Evolutionary conservation across 768 basidiomycete genomes (phyloP).

Genomic region (Chalciporus pseudorubinellus): DNA sequence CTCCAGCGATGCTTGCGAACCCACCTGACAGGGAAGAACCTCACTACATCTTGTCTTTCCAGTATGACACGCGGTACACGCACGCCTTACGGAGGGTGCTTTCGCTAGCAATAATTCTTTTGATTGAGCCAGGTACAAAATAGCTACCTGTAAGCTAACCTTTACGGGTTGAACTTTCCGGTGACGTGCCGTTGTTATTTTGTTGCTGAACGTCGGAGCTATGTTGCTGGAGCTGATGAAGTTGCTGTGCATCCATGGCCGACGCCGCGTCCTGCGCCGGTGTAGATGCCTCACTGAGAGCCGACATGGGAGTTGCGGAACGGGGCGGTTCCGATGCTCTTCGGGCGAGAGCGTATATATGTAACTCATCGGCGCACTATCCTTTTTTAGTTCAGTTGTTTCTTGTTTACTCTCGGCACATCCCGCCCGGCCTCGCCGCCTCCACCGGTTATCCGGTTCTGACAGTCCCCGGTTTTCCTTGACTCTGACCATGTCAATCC

Average conservation of each 20-base stretch:
- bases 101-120: slow-evolving; percentile 49
- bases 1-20: slow-evolving; percentile 15
- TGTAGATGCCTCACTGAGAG: slow-evolving; percentile 66
- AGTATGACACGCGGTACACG: slow-evolving; percentile 77
- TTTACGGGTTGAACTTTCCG: slow-evolving; percentile 48
- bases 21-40: slow-evolving; percentile 76
- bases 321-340: slow-evolving; percentile 28
- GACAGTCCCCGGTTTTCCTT: slow-evolving; percentile 12
- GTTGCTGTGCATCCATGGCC: slow-evolving; percentile 57
- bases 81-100: slow-evolving; percentile 77
- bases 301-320: slow-evolving; percentile 66
- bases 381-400: slow-evolving; percentile 26
- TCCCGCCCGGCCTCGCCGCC: slow-evolving; percentile 14
- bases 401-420: slow-evolving; percentile 24
- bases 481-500: slow-evolving; percentile 26
- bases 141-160: slow-evolving; percentile 42
- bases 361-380: slow-evolving; percentile 30
- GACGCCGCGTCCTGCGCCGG: slow-evolving; percentile 63
- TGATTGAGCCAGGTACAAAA: slow-evolving; percentile 10
- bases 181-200: slow-evolving; percentile 28
- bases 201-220: slow-evolving; percentile 36
- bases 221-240: slow-evolving; percentile 41
- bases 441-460: slow-evolving; percentile 23
- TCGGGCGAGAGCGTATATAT: slow-evolving; percentile 29
- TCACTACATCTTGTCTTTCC: slow-evolving; percentile 85